Base-by-base conservation (phyloP, 2,329 filamentous ascomycete genomes). In the Aquanectria penicillioides region DNA sequence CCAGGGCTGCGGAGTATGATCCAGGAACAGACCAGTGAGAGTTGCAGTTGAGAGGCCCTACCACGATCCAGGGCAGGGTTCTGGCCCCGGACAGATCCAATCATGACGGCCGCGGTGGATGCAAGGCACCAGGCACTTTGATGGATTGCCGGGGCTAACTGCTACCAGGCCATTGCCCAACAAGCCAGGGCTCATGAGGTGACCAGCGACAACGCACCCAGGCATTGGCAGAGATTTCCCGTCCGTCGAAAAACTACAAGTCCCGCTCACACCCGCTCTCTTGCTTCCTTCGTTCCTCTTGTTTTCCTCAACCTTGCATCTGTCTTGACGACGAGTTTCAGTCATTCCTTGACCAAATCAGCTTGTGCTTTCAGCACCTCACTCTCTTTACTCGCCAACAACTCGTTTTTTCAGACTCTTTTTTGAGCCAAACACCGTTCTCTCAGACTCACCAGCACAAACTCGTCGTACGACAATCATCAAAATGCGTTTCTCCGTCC, bases 401-500 rank as follows among this genome's bases (percentile, higher is more conserved):
- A 61, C 43, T 40, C 11, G 18, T 46, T 49, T 52, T 18, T 22
- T n/a, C n/a, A n/a, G n/a, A 54, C 43, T 53, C 59, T 43, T 13
- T 41, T 54, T 33, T 34, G 26, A 66, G 34, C 46, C 43, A 63
- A 53, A 57, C 47, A 25, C 20, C 34, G 12, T 47, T 56, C 47
- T 23, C 25, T 44, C 37, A 22, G 17, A 15, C 33, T 38, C n/a
- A 22, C 31, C 38, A 62, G 31, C 36, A 51, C 31, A 46, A 37
- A 43, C 18, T 51, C 51, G 28, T 59, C 44, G 37, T 22, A 34
- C 40, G 57, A 58, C 60, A 64, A 58, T 57, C 53, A 41, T 66
- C 78, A 81, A 73, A 63, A 83, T 83, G 81, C 79, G 77, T 69
- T 76, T 80, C 76, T 73, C 79, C 63, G 73, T 70, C 69, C 65